Conservation (phyloP, 2,329 filamentous ascomycete species). For the Ophiocordyceps camponoti-rufipedis region DNA sequence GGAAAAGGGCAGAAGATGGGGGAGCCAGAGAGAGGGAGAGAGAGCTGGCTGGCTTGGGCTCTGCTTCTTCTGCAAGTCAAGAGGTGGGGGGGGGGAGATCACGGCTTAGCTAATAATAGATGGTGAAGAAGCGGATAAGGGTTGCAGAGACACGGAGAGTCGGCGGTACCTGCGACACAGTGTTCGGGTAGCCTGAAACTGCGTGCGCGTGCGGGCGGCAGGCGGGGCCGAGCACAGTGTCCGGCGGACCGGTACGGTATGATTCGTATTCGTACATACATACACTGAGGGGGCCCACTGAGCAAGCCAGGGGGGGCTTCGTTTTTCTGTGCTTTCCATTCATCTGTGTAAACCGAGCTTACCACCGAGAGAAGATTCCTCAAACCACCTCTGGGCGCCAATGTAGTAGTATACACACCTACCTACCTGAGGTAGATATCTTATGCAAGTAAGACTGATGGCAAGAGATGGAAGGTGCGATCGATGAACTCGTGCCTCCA, state of each 20-base stretch:
- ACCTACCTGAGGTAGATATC: no score
- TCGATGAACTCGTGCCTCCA: no score
- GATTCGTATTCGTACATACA: no score
- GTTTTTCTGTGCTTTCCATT: no score
- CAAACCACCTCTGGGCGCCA: neutral
- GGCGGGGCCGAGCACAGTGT: neutral
- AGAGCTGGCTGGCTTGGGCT: neutral
- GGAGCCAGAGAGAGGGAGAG: neutral
- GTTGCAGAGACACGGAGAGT: neutral
- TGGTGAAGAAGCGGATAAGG: neutral
- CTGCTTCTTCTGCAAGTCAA: constrained; percentile 2
- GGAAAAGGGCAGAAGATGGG: neutral
- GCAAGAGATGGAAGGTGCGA: no score
- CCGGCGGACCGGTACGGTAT: neutral
- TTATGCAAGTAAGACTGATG: no score
- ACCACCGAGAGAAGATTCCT: neutral
- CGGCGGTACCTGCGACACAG: neutral
- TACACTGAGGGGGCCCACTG: no score
- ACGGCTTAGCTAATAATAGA: neutral
- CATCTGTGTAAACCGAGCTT: no score
- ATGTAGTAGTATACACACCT: no score
- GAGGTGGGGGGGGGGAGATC: neutral
- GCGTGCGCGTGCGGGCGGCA: neutral
- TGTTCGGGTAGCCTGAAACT: neutral
- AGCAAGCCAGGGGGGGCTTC: no score